A percentile compares a stretch with the other conserved stretches of the same genome.
Conservation (phyloP, 2,329 filamentous ascomycete genomes). For the Eutypa lata region DNA sequence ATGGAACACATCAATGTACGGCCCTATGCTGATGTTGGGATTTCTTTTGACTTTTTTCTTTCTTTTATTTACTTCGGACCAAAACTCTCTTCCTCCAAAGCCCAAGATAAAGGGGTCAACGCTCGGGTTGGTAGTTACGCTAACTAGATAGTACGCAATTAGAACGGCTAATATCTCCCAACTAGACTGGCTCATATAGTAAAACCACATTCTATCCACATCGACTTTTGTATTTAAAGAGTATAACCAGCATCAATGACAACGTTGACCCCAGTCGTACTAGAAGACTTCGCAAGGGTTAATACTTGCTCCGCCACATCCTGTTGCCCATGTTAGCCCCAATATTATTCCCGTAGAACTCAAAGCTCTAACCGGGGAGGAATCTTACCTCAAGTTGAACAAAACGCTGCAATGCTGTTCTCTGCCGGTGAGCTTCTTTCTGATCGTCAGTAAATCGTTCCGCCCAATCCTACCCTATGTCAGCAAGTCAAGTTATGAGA, state of each 20-base stretch:
- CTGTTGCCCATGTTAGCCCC: slow-evolving; percentile 21
- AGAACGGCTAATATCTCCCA: too few relatives aligned
- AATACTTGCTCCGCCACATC: slow-evolving; percentile 49
- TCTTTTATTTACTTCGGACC: too few relatives aligned
- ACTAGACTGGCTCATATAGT: too few relatives aligned
- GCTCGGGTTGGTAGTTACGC: too few relatives aligned
- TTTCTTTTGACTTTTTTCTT: too few relatives aligned
- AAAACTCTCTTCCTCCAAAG: too few relatives aligned
- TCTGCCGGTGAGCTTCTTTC: slow-evolving; percentile 48
- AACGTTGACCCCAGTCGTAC: slow-evolving; percentile 46
- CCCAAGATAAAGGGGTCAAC: too few relatives aligned
- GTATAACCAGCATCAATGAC: slow-evolving; percentile 41
- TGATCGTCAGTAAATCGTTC: slow-evolving; percentile 52
- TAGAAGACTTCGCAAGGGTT: slow-evolving; percentile 41
- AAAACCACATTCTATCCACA: too few relatives aligned
- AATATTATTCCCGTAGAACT: slow-evolving; percentile 2
- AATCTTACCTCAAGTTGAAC: slow-evolving; percentile 45
- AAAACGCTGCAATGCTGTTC: slow-evolving; percentile 54
- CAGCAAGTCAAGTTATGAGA: slow-evolving; percentile 4
- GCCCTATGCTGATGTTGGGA: too few relatives aligned
- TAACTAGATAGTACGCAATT: too few relatives aligned
- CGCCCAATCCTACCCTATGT: slow-evolving; percentile 54
- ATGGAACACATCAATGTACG: too few relatives aligned
- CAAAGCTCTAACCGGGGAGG: background rate
- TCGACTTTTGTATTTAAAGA: slow-evolving; percentile 4